Percentiles rank a stretch among this genome's conserved stretches.
phyloP scores from a whole-genome alignment of 257 asterid species.

The Eustoma russellianum region DNA sequence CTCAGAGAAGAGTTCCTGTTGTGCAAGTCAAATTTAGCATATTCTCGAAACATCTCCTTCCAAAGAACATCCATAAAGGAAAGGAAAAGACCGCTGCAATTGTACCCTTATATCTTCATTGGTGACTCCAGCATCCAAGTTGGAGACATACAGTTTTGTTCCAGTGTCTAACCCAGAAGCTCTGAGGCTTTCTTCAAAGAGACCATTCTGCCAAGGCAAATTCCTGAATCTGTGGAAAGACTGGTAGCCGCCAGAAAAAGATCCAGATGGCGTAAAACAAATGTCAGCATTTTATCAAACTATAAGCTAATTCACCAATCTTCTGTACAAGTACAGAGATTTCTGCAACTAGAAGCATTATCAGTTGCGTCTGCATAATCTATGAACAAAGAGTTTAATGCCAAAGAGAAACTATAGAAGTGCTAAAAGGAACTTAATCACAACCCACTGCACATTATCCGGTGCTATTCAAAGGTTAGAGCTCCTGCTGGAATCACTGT shows the following conservation, averaged over 20 bases:
- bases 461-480: conserved; percentile 50
- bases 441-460: conserved; percentile 46
- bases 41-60: conserved; percentile 23
- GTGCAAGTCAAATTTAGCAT: conserved; percentile 34
- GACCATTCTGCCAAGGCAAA: conserved; percentile 79
- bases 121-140: conserved; percentile 73
- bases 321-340: conserved; percentile 47
- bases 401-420: conserved; percentile 34
- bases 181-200: conserved; percentile 78
- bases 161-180: conserved; percentile 78
- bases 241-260: conserved; percentile 59
- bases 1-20: conserved; percentile 86
- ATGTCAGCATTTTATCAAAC: conserved; percentile 51
- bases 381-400: conserved; percentile 35
- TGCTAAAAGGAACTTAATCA: too few species aligned
- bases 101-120: conserved; percentile 93
- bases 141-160: conserved; percentile 52
- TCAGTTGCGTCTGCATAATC: conserved; percentile 48
- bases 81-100: conserved; percentile 19
- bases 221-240: conserved; percentile 70
- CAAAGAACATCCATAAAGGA: conserved; percentile 19
- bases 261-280: conserved; percentile 48
- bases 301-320: conserved; percentile 37
- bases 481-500: too few species aligned
- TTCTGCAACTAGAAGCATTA: conserved; percentile 24